These are phyloP conservation scores for Flaveria robusta DNA, from an alignment of 129 eudicot species.

Conservation along the genomic window DNA sequence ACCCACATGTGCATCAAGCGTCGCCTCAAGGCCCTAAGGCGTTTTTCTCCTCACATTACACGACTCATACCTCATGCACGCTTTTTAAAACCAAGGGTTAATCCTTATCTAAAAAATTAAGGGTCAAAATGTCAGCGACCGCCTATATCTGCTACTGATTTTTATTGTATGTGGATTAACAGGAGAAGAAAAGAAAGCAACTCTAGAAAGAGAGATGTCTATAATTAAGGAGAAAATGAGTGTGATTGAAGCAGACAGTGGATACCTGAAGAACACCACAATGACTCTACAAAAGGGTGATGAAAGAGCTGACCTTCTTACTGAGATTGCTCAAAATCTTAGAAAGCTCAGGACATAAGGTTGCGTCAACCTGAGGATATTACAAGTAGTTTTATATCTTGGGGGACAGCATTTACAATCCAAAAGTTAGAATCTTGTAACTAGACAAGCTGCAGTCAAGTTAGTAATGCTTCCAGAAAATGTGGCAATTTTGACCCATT, in stretches of 20 bases:
- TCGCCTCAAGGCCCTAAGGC: too few relatives aligned
- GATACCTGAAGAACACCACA: conserved; percentile 66
- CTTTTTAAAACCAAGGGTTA: too few relatives aligned
- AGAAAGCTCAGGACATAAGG: conserved; percentile 42
- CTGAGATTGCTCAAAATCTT: conserved; percentile 82
- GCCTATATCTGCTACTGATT: conserved; percentile 7
- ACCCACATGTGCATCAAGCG: too few relatives aligned
- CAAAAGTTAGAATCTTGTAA: neutral
- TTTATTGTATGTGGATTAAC: conserved; percentile 22
- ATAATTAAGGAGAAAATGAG: conserved; percentile 58
- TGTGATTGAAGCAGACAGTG: conserved; percentile 71
- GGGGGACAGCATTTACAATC: neutral
- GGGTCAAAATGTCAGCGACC: too few relatives aligned
- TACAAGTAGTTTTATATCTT: neutral
- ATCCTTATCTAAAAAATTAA: too few relatives aligned
- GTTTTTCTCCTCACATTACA: too few relatives aligned
- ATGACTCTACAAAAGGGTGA: conserved; percentile 62
- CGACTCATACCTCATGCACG: too few relatives aligned
- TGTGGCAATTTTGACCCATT: neutral
- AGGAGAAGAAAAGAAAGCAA: conserved; percentile 45
- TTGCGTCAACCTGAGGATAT: neutral
- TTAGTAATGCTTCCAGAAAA: neutral
- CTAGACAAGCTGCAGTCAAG: conserved; percentile 11
- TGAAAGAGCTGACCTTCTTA: conserved; percentile 68
- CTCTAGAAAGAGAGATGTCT: conserved; percentile 59